Conservation (phyloP, 306 rosid species). For the Myrica gale region DNA sequence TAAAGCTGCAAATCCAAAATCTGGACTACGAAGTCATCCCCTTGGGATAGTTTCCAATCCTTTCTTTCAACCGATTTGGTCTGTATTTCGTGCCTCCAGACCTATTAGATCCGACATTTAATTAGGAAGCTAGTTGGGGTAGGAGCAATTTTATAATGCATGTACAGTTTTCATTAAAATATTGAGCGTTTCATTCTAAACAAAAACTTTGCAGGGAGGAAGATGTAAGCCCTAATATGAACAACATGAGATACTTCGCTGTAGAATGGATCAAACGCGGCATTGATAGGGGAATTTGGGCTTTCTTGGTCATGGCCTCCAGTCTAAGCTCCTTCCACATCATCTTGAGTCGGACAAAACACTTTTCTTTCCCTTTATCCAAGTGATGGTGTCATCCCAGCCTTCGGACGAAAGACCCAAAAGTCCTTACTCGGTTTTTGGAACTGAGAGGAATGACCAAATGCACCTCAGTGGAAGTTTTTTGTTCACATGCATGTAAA, state of each 20-base stretch:
- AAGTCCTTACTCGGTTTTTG: slow-evolving; percentile 36
- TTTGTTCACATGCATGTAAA: slow-evolving; percentile 24
- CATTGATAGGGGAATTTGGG: slow-evolving; percentile 16
- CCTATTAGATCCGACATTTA: too few species aligned
- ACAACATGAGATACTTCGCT: not conserved
- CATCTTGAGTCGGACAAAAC: slow-evolving; percentile 56
- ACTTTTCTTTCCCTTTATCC: slow-evolving; percentile 29
- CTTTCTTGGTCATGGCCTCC: slow-evolving; percentile 23
- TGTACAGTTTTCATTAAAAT: too few species aligned
- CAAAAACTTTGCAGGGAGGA: too few species aligned
- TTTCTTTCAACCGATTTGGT: too few species aligned
- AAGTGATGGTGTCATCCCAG: slow-evolving; percentile 40
- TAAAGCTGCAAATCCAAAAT: too few species aligned
- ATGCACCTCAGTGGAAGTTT: slow-evolving; percentile 20
- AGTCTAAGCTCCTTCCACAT: slow-evolving; percentile 38
- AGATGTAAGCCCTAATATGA: not conserved
- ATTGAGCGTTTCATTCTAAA: too few species aligned
- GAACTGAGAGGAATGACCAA: slow-evolving; percentile 20
- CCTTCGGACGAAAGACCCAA: slow-evolving; percentile 28
- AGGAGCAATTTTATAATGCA: too few species aligned
- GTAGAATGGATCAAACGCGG: not conserved
- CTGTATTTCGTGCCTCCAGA: too few species aligned
- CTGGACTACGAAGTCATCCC: too few species aligned
- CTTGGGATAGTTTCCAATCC: too few species aligned
- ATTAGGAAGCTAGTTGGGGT: too few species aligned